A percentile compares a stretch with the other conserved stretches of the same genome.
Conservation (phyloP, 441 rosid genomes). For the Mallotus repandus region DNA sequence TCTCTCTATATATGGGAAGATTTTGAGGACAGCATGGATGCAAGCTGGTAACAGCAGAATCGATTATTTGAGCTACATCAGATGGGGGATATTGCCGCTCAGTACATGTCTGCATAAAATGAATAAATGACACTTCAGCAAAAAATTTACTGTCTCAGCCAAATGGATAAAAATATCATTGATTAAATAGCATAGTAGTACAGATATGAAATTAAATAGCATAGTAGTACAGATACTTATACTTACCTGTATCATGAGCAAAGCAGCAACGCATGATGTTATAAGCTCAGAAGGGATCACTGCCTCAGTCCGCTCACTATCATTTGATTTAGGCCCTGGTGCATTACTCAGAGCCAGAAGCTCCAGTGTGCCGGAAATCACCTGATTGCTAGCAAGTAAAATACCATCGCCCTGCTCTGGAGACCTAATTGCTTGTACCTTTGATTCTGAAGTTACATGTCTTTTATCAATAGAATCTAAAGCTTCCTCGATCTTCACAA, state of each 20-base stretch:
- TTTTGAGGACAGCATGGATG: slow-evolving; percentile 82
- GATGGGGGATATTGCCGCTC: slow-evolving; percentile 87
- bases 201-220: background rate
- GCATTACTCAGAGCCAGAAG: slow-evolving; percentile 24
- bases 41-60: slow-evolving; percentile 75
- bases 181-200: too few relatives aligned
- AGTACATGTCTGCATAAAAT: slow-evolving; percentile 67
- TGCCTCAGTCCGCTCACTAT: slow-evolving; percentile 40
- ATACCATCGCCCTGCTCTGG: slow-evolving; percentile 47
- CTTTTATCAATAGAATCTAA: slow-evolving; percentile 51
- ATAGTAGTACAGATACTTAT: background rate
- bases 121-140: slow-evolving; percentile 8
- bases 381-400: slow-evolving; percentile 31
- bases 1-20: slow-evolving; percentile 74
- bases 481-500: slow-evolving; percentile 61
- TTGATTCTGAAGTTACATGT: slow-evolving; percentile 40
- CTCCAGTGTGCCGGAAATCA: slow-evolving; percentile 34
- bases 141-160: background rate
- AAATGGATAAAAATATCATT: background rate
- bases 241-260: slow-evolving; percentile 86
- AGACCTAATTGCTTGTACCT: slow-evolving; percentile 29
- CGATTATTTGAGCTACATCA: slow-evolving; percentile 88
- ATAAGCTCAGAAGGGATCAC: slow-evolving; percentile 74
- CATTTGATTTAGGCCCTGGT: slow-evolving; percentile 31
- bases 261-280: slow-evolving; percentile 80